These are phyloP conservation scores for Leishmania mexicana DNA, from an alignment of 208 protist genomes.

Conservation along the genomic window DNA sequence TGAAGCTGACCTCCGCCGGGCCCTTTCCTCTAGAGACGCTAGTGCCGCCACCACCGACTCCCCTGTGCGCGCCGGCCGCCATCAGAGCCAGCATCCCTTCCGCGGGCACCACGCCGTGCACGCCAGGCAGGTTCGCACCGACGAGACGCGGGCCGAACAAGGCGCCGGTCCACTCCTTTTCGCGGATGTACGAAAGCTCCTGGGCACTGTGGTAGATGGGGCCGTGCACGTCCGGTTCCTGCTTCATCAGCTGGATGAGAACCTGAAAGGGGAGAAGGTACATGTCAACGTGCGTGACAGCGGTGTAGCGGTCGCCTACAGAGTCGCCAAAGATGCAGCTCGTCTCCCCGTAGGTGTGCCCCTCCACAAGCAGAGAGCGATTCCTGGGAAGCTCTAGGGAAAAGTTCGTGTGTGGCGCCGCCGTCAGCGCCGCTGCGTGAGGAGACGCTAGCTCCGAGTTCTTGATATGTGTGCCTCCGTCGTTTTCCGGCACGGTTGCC, in stretches of 20 bases:
- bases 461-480: not conserved
- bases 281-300: slow-evolving; percentile 76
- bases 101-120: slow-evolving; percentile 37
- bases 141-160: slow-evolving; percentile 45
- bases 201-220: slow-evolving; percentile 55
- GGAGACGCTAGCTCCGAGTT: slow-evolving; percentile 13
- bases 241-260: slow-evolving; percentile 84
- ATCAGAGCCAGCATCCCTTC: slow-evolving; percentile 22
- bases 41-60: not conserved
- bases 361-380: slow-evolving; percentile 69
- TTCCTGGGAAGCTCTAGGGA: slow-evolving; percentile 40
- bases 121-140: slow-evolving; percentile 12
- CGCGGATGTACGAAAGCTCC: slow-evolving; percentile 40
- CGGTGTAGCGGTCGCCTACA: slow-evolving; percentile 53
- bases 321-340: slow-evolving; percentile 76
- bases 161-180: slow-evolving; percentile 51
- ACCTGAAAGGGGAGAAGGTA: slow-evolving; percentile 79
- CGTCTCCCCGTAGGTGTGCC: slow-evolving; percentile 83
- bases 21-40: not conserved
- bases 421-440: slow-evolving; percentile 6
- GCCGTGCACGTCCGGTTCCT: slow-evolving; percentile 57
- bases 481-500: slow-evolving; percentile 20
- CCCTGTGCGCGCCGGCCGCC: slow-evolving; percentile 1
- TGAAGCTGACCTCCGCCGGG: not conserved
- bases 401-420: slow-evolving; percentile 7